Percentiles rank a stretch among this genome's conserved stretches.
Conservation (phyloP, 169 alveolate species). For the Plasmodium gonderi region DNA sequence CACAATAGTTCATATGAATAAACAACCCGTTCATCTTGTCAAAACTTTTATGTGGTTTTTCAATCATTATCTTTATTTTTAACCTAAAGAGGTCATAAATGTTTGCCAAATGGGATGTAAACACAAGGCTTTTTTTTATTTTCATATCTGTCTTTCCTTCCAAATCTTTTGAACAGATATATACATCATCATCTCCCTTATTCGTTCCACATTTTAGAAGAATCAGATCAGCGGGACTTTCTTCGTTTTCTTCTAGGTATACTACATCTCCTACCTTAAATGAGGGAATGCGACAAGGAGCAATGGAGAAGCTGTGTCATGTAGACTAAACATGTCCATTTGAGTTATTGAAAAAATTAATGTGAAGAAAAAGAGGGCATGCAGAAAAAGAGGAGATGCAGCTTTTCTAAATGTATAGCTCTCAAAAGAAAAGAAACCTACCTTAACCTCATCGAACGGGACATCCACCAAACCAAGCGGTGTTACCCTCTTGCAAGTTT, state of each 20-base stretch:
- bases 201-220: constrained; percentile 19
- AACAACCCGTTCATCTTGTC: constrained; percentile 37
- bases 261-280: constrained; percentile 39
- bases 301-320: not conserved
- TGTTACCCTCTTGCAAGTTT: constrained; percentile 14
- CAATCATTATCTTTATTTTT: constrained; percentile 29
- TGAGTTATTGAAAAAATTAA: not conserved
- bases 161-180: constrained; percentile 6
- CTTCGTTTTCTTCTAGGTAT: constrained; percentile 34
- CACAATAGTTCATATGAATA: not conserved
- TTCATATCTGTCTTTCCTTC: constrained; percentile 41
- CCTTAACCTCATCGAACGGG: not conserved
- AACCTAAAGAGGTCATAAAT: constrained; percentile 27
- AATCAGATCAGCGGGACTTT: constrained; percentile 28
- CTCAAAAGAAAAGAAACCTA: not conserved
- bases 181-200: not conserved
- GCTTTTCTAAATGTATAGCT: not conserved
- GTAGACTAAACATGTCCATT: not conserved
- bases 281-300: not conserved
- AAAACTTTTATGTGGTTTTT: constrained; percentile 21
- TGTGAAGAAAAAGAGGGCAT: not conserved
- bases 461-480: constrained; percentile 32
- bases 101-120: constrained; percentile 11
- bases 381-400: not conserved
- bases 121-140: constrained; percentile 19